These are phyloP conservation scores for Globisporangium parvum DNA, from an alignment of 352 stramenopile genomes.

Conservation along the genomic window DNA sequence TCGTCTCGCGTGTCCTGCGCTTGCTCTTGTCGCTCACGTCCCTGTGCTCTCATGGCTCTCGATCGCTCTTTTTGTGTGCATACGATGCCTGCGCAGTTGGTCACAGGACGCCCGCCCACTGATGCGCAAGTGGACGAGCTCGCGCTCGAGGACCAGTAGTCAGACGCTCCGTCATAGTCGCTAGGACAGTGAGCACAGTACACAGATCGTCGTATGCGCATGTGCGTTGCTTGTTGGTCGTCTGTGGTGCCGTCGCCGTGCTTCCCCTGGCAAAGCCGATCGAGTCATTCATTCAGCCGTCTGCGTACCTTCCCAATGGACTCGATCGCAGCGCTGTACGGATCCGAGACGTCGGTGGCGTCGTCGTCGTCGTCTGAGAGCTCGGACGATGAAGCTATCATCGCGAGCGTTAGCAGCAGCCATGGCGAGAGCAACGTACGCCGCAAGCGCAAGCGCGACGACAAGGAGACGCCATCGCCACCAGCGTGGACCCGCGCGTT, in stretches of 20 bases:
- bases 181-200: too few relatives aligned
- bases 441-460: slow-evolving; percentile 38
- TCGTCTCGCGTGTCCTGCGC: background rate
- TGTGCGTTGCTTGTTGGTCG: background rate
- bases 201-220: background rate
- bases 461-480: slow-evolving; percentile 2
- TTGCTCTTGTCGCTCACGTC: background rate
- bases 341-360: background rate
- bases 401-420: slow-evolving; percentile 7
- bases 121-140: slow-evolving; percentile 70
- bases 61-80: slow-evolving; percentile 5
- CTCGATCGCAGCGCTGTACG: slow-evolving; percentile 15
- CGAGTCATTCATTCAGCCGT: too few relatives aligned
- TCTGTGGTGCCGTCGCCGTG: too few relatives aligned
- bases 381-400: slow-evolving; percentile 13
- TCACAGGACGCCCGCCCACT: slow-evolving; percentile 56
- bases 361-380: slow-evolving; percentile 8
- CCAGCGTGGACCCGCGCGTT: slow-evolving; percentile 56
- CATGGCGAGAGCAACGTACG: slow-evolving; percentile 9
- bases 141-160: slow-evolving; percentile 43
- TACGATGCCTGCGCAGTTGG: slow-evolving; percentile 28
- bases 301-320: slow-evolving; percentile 3
- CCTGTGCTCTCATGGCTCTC: background rate
- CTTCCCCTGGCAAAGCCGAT: too few relatives aligned
- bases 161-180: background rate